These are phyloP conservation scores for Colletotrichum scovillei DNA, from an alignment of 2,329 filamentous ascomycete genomes.

Conservation along the genomic window DNA sequence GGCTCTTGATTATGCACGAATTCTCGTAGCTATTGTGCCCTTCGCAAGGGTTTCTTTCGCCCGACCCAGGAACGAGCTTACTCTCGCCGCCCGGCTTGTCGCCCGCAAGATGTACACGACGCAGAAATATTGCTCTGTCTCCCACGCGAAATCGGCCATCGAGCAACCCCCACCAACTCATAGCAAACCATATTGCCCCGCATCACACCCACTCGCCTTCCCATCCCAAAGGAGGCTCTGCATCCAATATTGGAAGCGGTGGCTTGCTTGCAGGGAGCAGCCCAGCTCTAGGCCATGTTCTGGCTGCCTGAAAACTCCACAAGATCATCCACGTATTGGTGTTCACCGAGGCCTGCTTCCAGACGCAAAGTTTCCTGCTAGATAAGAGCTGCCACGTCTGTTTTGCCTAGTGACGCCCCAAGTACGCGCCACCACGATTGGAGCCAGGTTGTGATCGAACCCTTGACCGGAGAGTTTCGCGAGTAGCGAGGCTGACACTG, in stretches of 20 bases:
- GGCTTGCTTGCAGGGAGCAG: conserved; percentile 9
- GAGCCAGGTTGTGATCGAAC: not conserved
- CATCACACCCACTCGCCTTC: conserved; percentile 10
- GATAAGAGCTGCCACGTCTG: conserved; percentile 21
- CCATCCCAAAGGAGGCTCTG: conserved; percentile 27
- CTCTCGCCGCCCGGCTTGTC: not conserved
- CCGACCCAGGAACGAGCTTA: not conserved
- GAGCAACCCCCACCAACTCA: not conserved
- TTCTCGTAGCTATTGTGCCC: not conserved
- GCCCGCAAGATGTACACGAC: not conserved
- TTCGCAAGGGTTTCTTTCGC: not conserved
- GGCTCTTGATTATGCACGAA: not conserved
- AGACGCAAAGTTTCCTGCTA: not conserved
- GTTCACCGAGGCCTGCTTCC: conserved; percentile 30
- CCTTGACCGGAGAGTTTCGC: not conserved
- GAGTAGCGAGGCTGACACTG: conserved; percentile 3
- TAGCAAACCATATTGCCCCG: conserved; percentile 5
- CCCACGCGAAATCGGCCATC: not conserved
- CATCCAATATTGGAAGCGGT: conserved; percentile 20
- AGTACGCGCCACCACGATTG: not conserved
- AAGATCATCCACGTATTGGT: conserved; percentile 14
- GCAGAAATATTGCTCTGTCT: not conserved
- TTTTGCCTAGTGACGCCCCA: not conserved
- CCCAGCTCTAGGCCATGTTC: conserved; percentile 5
- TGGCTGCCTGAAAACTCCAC: not conserved